phyloP scores from a whole-genome alignment of 164 flowering plant species.

The Piper betle region DNA sequence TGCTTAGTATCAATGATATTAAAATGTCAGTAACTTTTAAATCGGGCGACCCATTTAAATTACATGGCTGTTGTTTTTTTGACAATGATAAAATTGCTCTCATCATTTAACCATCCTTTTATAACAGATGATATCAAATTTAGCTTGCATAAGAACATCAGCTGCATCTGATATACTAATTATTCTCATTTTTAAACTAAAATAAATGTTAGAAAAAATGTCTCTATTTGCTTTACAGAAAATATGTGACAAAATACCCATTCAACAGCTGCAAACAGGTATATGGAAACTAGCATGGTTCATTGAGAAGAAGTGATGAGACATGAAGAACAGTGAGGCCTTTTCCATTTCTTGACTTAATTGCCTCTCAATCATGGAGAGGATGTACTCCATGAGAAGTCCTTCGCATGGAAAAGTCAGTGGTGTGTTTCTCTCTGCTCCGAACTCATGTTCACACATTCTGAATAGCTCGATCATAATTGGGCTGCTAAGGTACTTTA shows the following conservation, averaged over 20 bases:
- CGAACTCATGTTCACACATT: conserved; percentile 15
- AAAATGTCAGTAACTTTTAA: too few species aligned
- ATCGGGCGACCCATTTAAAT: too few species aligned
- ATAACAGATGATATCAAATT: too few species aligned
- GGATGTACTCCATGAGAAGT: conserved; percentile 8
- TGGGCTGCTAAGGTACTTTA: conserved; percentile 5
- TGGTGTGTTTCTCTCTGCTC: conserved; percentile 9
- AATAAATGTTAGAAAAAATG: too few species aligned
- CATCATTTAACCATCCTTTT: too few species aligned
- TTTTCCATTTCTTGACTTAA: conserved; percentile 8
- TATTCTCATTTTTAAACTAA: too few species aligned
- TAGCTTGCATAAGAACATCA: too few species aligned
- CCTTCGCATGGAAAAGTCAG: conserved; percentile 16
- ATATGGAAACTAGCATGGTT: neutral
- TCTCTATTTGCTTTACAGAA: neutral
- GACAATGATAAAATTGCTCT: too few species aligned
- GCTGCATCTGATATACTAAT: too few species aligned
- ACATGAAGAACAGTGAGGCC: conserved; percentile 7
- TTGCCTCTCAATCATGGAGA: conserved; percentile 3
- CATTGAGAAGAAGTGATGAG: neutral
- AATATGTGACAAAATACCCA: neutral
- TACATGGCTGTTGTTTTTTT: too few species aligned
- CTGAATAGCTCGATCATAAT: conserved; percentile 10
- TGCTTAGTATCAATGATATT: too few species aligned
- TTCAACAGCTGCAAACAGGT: neutral